These are phyloP conservation scores for Kodamaea plutei DNA, from an alignment of 1,139 yeast genomes.

Conservation along the genomic window DNA sequence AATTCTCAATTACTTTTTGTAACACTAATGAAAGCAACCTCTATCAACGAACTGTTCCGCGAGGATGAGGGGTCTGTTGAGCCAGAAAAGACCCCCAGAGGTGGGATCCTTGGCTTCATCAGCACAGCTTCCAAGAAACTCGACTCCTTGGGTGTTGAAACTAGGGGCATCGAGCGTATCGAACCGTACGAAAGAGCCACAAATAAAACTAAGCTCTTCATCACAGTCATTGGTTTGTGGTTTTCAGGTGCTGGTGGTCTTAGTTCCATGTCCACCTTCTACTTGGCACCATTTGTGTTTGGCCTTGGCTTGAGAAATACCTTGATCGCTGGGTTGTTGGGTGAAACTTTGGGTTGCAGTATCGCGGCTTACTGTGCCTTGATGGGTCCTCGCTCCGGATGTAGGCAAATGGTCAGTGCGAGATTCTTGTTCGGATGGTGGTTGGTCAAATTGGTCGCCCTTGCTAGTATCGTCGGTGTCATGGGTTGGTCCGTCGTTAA, in stretches of 20 bases:
- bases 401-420: conserved; percentile 82
- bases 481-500: conserved; percentile 86
- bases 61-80: too few species aligned
- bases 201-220: conserved; percentile 43
- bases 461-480: conserved; percentile 69
- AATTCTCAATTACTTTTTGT: too few species aligned
- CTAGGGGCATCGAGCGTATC: conserved; percentile 78
- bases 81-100: too few species aligned
- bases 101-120: too few species aligned
- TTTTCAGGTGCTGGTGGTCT: conserved; percentile 79
- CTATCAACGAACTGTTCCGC: too few species aligned
- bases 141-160: conserved; percentile 58
- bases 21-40: too few species aligned
- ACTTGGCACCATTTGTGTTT: conserved; percentile 67
- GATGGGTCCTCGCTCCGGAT: conserved; percentile 86
- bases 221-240: conserved; percentile 75
- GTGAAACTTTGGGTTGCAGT: conserved; percentile 62
- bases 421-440: conserved; percentile 80
- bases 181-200: conserved; percentile 64
- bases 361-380: conserved; percentile 78
- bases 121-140: conserved; percentile 23
- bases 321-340: conserved; percentile 56
- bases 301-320: conserved; percentile 64
- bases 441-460: conserved; percentile 68
- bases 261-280: conserved; percentile 78